Base-by-base conservation (phyloP, 2,329 filamentous ascomycete species). In the Phialophora macrospora region DNA sequence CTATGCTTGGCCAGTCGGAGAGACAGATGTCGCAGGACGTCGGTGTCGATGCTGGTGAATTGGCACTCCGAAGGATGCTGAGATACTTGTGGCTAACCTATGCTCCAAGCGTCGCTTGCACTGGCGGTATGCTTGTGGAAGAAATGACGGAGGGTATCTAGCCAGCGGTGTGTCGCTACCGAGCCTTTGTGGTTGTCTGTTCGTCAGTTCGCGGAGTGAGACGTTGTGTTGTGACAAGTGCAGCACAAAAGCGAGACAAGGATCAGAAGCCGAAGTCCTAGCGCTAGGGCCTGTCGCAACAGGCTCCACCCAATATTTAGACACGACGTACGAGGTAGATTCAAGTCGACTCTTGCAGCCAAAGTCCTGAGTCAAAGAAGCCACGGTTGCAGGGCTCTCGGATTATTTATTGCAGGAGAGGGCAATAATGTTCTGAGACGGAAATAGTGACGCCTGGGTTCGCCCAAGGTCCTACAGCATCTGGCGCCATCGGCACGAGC, bases 181-280 rank as follows among this genome's bases (percentile, higher is more conserved):
- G 28, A 17, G 30, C 17, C 24, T 34, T 34, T 28, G 30, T 12
- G 20, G 24, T 12, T 41, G 20, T 60, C 28, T 26, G 20, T 54
- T 34, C 44, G 48, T 17, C 24, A 20, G 58, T 41, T 65, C 44
- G 63, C 32, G 61, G 60, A 60, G 61, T 60, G 63, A 65, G 55
- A 58, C 59, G 55, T 52, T 44, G 60, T 32, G 49, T 52, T 55
- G 49, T 68, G 62, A 62, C 59, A 62, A 54, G 32, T 59, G 62
- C 62, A 55, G 57, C 48, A 59, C 65, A 55, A 60, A 48, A 64
- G 22, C 38, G 38, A 55, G 57, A 49, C 56, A 64, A 51, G 62
- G 57, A 49, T 60, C 32, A 5, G 48, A 52, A 24, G 20, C 48
- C 48, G 52, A 17, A 32, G 52, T 28, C 48, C 20, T 51, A 26